These are phyloP conservation scores for Podospora australis DNA, from an alignment of 495 filamentous ascomycete genomes.

Conservation along the genomic window DNA sequence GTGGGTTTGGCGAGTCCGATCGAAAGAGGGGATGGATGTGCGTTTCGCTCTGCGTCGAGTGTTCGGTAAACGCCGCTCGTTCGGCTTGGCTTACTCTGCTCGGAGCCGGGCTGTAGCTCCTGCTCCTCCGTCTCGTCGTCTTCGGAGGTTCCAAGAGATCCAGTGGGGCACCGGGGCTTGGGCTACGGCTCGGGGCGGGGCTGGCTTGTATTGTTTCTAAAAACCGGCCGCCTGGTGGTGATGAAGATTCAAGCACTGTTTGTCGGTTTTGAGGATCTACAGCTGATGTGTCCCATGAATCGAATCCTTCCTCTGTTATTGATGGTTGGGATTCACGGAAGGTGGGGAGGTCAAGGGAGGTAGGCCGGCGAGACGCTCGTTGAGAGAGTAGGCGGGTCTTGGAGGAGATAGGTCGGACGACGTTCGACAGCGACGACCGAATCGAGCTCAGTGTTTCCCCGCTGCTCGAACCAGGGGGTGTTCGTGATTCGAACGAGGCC, in stretches of 20 bases:
- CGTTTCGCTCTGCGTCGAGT: conserved; percentile 48
- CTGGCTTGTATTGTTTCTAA: conserved; percentile 58
- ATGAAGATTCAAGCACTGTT: conserved; percentile 42
- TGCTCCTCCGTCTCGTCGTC: conserved; percentile 30
- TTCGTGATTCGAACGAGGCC: conserved; percentile 24
- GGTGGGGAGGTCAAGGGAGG: conserved; percentile 31
- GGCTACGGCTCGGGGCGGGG: conserved; percentile 43
- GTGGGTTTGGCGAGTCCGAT: conserved; percentile 63
- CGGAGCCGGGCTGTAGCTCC: conserved; percentile 39
- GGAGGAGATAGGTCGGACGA: conserved; percentile 45
- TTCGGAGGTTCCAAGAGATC: conserved; percentile 36
- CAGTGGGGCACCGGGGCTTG: conserved; percentile 40
- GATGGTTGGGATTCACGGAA: conserved; percentile 23
- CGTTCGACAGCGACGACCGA: conserved; percentile 46
- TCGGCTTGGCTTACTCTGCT: conserved; percentile 18
- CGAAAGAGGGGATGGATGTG: conserved; percentile 86
- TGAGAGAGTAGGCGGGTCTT: conserved; percentile 39
- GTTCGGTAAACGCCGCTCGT: conserved; percentile 29
- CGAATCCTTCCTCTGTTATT: conserved; percentile 51
- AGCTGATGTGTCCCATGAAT: conserved; percentile 60
- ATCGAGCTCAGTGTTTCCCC: conserved; percentile 48
- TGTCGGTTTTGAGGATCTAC: conserved; percentile 54
- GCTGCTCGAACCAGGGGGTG: conserved; percentile 32
- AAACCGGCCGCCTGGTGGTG: conserved; percentile 33
- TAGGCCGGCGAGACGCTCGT: conserved; percentile 24